Conservation (phyloP, 352 stramenopile species). For the Salisapilia sapeloensis region DNA sequence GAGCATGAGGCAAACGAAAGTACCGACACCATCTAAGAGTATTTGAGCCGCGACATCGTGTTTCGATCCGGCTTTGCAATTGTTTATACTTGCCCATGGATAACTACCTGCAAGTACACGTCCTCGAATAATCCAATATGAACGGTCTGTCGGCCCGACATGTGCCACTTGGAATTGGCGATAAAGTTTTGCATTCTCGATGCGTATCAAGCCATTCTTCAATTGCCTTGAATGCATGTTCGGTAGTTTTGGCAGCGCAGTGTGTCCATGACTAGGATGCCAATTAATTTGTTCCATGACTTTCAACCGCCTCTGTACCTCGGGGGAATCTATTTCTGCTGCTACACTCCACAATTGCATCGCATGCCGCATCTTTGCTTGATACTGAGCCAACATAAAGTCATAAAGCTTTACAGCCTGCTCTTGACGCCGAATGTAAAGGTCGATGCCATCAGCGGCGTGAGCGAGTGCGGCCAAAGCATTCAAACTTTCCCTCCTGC, state of each 20-base stretch:
- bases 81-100: no score
- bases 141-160: constrained; percentile 37
- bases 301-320: constrained; percentile 5
- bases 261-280: constrained; percentile 57
- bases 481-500: background rate
- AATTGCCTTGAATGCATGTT: constrained; percentile 11
- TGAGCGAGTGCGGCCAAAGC: constrained; percentile 4
- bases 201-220: constrained; percentile 16
- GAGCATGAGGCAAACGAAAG: constrained; percentile 57
- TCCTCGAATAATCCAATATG: constrained; percentile 49
- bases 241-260: constrained; percentile 30
- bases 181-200: constrained; percentile 40
- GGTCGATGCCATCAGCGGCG: constrained; percentile 19
- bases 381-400: constrained; percentile 16
- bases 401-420: constrained; percentile 23
- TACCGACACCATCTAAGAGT: constrained; percentile 36
- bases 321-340: constrained; percentile 3
- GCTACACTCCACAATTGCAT: constrained; percentile 12
- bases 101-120: constrained; percentile 38
- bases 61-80: constrained; percentile 19
- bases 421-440: constrained; percentile 20
- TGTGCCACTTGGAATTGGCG: constrained; percentile 53
- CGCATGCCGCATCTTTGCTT: constrained; percentile 6
- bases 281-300: constrained; percentile 10
- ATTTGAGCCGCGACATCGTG: constrained; percentile 39